Evolutionary conservation across 768 basidiomycete species (phyloP).

Genomic region (Sistotremastrum niveocremeum): DNA sequence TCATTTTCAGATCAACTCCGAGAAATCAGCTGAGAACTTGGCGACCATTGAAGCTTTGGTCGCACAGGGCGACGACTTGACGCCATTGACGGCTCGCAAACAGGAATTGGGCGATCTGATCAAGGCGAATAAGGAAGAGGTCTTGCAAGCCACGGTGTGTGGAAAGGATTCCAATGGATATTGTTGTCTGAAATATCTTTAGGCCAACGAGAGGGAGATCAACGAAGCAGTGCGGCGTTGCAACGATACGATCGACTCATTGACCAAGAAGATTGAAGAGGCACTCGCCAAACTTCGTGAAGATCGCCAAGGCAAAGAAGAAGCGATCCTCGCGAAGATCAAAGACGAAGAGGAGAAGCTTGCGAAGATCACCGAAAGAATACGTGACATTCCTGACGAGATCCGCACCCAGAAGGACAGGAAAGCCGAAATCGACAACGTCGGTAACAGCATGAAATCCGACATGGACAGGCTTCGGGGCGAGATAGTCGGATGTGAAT

Average conservation of each 20-base stretch:
- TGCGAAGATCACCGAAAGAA: conserved; percentile 21
- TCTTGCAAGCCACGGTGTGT: conserved; percentile 34
- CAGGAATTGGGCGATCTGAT: conserved; percentile 26
- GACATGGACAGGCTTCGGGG: conserved; percentile 21
- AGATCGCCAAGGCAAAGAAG: conserved; percentile 34
- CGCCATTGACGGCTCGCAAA: conserved; percentile 33
- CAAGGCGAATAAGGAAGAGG: conserved; percentile 28
- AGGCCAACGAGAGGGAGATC: conserved; percentile 43
- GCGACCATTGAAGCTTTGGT: conserved; percentile 26
- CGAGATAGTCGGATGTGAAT: conserved; percentile 32
- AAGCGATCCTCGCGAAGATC: conserved; percentile 40
- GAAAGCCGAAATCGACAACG: not conserved
- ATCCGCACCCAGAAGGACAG: conserved; percentile 10
- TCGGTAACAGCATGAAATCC: conserved; percentile 13
- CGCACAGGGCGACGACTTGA: conserved; percentile 27
- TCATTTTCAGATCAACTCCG: conserved; percentile 1
- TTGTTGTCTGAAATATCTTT: conserved; percentile 1
- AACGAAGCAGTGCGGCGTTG: conserved; percentile 23
- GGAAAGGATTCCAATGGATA: not conserved
- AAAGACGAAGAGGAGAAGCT: conserved; percentile 30
- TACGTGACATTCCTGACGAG: conserved; percentile 11
- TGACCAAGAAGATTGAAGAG: conserved; percentile 34
- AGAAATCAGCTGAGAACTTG: conserved; percentile 21
- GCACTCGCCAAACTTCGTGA: conserved; percentile 23
- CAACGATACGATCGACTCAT: conserved; percentile 20